phyloP scores from a whole-genome alignment of 2,329 filamentous ascomycete genomes.

The Thelonectria blattea region DNA sequence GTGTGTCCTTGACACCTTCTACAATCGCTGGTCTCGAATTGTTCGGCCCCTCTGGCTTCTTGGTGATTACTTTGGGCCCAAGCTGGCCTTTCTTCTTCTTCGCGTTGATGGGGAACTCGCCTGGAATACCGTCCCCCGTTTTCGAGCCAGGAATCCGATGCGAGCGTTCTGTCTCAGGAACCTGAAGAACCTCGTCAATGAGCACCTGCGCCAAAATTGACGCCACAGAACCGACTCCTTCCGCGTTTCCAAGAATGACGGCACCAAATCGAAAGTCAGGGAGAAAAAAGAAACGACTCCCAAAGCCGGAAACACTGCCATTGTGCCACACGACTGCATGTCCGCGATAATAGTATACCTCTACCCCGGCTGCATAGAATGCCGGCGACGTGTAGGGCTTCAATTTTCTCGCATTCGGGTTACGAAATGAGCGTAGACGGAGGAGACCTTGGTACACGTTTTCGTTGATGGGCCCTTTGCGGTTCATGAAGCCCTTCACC shows the following conservation, averaged over 20 bases:
- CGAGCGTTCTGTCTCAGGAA: background rate
- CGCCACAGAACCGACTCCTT: constrained; percentile 21
- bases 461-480: constrained; percentile 31
- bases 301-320: constrained; percentile 36
- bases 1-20: background rate
- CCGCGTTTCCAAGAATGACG: constrained; percentile 36
- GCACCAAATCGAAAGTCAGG: constrained; percentile 36
- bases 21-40: background rate
- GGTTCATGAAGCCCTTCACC: constrained; percentile 37
- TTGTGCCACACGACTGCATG: constrained; percentile 35
- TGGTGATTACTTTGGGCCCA: background rate
- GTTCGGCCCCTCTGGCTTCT: fast-evolving
- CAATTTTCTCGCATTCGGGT: constrained; percentile 18
- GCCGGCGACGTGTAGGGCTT: constrained; percentile 15
- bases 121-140: background rate
- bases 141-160: background rate
- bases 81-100: background rate
- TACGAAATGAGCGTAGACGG: constrained; percentile 24
- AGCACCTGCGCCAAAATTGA: constrained; percentile 29
- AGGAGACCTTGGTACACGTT: constrained; percentile 33
- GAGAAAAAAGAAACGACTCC: constrained; percentile 37
- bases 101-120: background rate
- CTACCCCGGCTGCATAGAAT: constrained; percentile 34
- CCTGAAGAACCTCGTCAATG: constrained; percentile 24
- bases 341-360: constrained; percentile 30